Percentiles rank a stretch among this genome's conserved stretches.
Evolutionary conservation across 768 basidiomycete species (phyloP).

Genomic region (Cubamyces sp.): DNA sequence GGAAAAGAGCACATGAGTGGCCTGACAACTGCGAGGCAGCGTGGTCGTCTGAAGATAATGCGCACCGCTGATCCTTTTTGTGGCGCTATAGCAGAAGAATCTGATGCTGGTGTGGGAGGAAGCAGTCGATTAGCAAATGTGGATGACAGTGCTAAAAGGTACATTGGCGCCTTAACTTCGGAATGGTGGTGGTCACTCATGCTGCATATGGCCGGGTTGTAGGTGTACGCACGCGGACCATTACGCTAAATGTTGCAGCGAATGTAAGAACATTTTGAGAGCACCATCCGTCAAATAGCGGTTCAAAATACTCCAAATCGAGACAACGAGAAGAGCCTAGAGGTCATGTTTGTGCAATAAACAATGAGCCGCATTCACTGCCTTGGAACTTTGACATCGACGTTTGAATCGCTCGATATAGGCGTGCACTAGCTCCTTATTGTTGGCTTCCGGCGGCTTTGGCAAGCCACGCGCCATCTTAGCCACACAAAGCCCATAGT

Average conservation of each 20-base stretch:
- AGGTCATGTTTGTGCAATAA: too few species aligned
- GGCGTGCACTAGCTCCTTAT: not conserved
- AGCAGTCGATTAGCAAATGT: not conserved
- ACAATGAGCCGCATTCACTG: not conserved
- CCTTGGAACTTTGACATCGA: not conserved
- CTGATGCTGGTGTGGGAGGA: slow-evolving; percentile 11
- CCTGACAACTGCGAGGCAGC: not conserved
- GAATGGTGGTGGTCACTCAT: too few species aligned
- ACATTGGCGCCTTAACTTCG: slow-evolving; percentile 2
- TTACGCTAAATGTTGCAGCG: too few species aligned
- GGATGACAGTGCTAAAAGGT: not conserved
- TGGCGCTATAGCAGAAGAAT: slow-evolving; percentile 2
- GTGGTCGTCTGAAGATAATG: slow-evolving; percentile 3
- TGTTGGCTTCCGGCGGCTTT: slow-evolving; percentile 5
- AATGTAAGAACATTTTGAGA: too few species aligned
- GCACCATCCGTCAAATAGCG: slow-evolving; percentile 2
- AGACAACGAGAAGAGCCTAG: too few species aligned
- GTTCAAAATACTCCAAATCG: not conserved
- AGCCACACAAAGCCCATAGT: slow-evolving; percentile 18
- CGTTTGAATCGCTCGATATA: not conserved
- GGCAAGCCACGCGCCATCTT: not conserved
- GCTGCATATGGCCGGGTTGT: too few species aligned
- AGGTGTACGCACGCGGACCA: not conserved
- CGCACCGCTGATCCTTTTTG: slow-evolving; percentile 17
- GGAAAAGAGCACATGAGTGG: slow-evolving; percentile 10